Evolutionary conservation across 768 basidiomycete species (phyloP), one percentile per base, ranked within the genome.

Genomic region (Xanthoconium stramineum): DNA sequence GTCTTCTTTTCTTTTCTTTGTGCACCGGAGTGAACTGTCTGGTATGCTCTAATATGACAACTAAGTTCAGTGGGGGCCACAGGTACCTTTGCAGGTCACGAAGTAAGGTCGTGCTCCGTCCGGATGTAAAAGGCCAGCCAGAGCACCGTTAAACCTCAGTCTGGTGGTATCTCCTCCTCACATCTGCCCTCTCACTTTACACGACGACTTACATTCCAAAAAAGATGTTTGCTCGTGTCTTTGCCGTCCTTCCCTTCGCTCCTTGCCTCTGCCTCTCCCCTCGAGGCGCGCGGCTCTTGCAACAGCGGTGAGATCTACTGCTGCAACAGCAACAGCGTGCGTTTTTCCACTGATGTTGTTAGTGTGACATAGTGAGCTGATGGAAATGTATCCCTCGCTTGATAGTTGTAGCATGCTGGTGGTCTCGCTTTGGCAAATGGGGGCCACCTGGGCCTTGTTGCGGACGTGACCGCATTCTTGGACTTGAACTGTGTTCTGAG

Each of bases 181-280:
- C 9, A 19, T 32, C 45, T 11, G 30, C 30, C 12, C 5, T 12
- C 9, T 35, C 33, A 2, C 12, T 8, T 6, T 12, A 8, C 33
- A 35, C 12, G 2, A 35, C 9, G 6, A 35, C 1, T 6, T 35
- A 8, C 11, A 8, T 35, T 12, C 12, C 33, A 12, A 35, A 35
- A 12, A 35, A 35, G 9, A 65, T 65, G 64, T 56, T 67, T 15
- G 50, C 66, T 46, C 61, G 59, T 5, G 5, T 61, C 47, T 19
- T 63, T 14, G 50, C 66, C 33, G 50, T 68, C 28, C 15, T 60
- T 4, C 58, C 59, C 12, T 32, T 68, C 12, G 67, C 57, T 30
- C 20, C 47, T 54, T 30, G 59, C 61, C 8, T 20, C 43, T 35
- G 33, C 33, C 12, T 35, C 19, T 32, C 38, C 15, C 50, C n/a